phyloP scores from a whole-genome alignment of 2,329 filamentous ascomycete species.

The Claviceps citrina region DNA sequence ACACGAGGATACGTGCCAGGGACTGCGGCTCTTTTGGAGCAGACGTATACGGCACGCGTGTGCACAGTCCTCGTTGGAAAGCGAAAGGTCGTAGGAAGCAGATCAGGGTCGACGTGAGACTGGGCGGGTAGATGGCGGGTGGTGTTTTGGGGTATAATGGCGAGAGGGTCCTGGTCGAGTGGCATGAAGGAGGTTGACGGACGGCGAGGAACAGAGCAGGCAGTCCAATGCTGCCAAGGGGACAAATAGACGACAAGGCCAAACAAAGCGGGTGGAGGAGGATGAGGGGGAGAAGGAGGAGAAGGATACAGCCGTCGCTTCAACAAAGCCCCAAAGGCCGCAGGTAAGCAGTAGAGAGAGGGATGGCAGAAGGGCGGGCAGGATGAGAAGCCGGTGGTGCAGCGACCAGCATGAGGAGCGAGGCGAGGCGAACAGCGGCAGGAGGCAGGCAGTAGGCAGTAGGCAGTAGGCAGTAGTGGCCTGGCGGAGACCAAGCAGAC shows the following conservation, averaged over 20 bases:
- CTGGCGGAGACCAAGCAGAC: background rate
- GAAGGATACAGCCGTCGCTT: background rate
- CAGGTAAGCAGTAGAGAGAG: conserved; percentile 3
- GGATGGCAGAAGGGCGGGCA: conserved; percentile 3
- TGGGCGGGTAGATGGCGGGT: conserved; percentile 1
- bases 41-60: background rate
- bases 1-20: background rate
- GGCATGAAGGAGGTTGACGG: conserved; percentile 2
- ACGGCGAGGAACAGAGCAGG: background rate
- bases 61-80: conserved; percentile 3
- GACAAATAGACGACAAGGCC: background rate
- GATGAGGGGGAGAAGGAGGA: conserved; percentile 1
- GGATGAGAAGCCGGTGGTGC: conserved; percentile 5
- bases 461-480: conserved; percentile 1
- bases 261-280: background rate
- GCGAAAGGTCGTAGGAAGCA: conserved; percentile 6
- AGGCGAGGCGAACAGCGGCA: background rate
- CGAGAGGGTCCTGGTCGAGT: conserved; percentile 1
- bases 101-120: conserved; percentile 1
- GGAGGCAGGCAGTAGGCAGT: background rate
- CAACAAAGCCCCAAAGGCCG: conserved; percentile 2
- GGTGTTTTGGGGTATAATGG: conserved; percentile 2
- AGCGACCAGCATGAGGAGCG: conserved; percentile 3
- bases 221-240: background rate
- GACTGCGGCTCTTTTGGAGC: background rate